Percentiles rank a stretch among this genome's conserved stretches.
Conservation (phyloP, 768 basidiomycete genomes). For the Strobilomyces echinocephalus region DNA sequence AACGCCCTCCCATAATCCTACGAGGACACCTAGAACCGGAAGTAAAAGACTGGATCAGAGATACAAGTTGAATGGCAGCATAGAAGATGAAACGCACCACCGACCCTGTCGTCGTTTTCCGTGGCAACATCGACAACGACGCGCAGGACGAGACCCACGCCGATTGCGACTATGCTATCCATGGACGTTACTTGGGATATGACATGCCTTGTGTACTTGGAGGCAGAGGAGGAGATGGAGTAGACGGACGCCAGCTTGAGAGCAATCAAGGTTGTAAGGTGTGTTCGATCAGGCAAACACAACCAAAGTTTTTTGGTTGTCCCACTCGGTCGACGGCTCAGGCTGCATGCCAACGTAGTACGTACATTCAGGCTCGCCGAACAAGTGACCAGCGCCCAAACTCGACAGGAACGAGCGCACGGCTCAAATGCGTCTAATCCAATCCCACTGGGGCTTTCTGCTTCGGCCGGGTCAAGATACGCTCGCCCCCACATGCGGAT, state of each 20-base stretch:
- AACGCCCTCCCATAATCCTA: conserved; percentile 78
- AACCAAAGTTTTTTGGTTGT: conserved; percentile 14
- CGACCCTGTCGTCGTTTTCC: conserved; percentile 28
- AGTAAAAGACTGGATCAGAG: conserved; percentile 18
- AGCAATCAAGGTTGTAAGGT: neutral
- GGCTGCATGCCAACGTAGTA: too few relatives aligned
- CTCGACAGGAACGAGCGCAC: too few relatives aligned
- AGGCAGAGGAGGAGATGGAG: conserved; percentile 22
- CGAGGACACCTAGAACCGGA: conserved; percentile 47
- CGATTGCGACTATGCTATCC: conserved; percentile 70
- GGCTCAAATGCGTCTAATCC: too few relatives aligned
- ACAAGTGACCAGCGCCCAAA: too few relatives aligned
- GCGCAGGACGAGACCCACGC: conserved; percentile 61
- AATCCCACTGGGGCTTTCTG: too few relatives aligned
- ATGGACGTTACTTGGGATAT: conserved; percentile 38
- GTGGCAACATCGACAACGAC: conserved; percentile 51
- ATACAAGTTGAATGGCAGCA: neutral
- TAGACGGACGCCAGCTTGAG: conserved; percentile 29
- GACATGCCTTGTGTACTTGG: conserved; percentile 26
- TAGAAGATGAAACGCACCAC: conserved; percentile 21
- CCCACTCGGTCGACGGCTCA: too few relatives aligned
- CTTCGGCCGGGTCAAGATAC: too few relatives aligned
- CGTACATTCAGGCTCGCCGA: too few relatives aligned
- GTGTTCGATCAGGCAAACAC: conserved; percentile 13
- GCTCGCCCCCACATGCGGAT: too few relatives aligned